A percentile compares a stretch with the other conserved stretches of the same genome.
Conservation (phyloP, 306 rosid species). For the Prunus salicina region DNA sequence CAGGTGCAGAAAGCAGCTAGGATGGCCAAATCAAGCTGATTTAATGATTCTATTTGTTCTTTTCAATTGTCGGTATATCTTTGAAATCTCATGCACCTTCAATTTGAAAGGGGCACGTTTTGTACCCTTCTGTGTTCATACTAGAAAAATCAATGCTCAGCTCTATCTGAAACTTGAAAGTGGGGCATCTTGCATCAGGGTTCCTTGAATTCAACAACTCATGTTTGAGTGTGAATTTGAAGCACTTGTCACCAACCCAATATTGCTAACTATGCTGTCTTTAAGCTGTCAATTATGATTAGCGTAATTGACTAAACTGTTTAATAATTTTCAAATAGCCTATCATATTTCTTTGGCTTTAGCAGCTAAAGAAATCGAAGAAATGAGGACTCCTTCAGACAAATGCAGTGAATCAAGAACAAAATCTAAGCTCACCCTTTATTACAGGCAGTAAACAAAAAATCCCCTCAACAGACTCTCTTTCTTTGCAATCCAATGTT, state of each 20-base stretch:
- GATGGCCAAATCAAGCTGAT: conserved; percentile 37
- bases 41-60: conserved; percentile 40
- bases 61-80: conserved; percentile 12
- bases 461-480: not conserved
- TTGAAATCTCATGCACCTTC: conserved; percentile 7
- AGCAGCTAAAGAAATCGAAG: conserved; percentile 4
- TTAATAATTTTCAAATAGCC: no score
- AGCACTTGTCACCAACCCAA: conserved; percentile 1
- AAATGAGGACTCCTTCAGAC: not conserved
- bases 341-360: not conserved
- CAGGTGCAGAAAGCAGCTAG: conserved; percentile 33
- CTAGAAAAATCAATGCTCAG: not conserved
- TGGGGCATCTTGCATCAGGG: not conserved
- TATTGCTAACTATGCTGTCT: conserved; percentile 7
- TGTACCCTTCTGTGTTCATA: conserved; percentile 11
- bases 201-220: not conserved
- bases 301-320: not conserved
- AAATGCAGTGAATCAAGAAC: not conserved
- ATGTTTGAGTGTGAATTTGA: not conserved
- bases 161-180: not conserved
- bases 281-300: not conserved
- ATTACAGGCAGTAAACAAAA: conserved; percentile 30
- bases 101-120: not conserved
- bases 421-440: conserved; percentile 13
- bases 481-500: conserved; percentile 23